Base-by-base conservation (phyloP, 2,329 filamentous ascomycete genomes). In the Chalaropsis ovoidea region DNA sequence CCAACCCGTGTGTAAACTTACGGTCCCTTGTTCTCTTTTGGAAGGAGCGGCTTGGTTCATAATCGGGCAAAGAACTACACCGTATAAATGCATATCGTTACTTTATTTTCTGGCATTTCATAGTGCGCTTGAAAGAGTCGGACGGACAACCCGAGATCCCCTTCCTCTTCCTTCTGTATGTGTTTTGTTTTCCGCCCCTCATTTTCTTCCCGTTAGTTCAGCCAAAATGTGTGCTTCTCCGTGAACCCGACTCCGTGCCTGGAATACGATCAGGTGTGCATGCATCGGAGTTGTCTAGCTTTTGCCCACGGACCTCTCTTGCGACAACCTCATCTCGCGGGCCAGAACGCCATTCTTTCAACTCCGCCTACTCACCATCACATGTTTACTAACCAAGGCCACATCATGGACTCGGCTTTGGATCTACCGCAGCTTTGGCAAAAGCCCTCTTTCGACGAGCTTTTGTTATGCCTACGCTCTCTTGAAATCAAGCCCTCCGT, bases 381-480 rank as follows among this genome's bases (percentile, higher is more conserved):
- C 15, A 10, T 13, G 17, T 39, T 22, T 3, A 27, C 11, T 27
- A 47, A 58, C n/a, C 8, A 1, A 27, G 17, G 13, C 13, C 8
- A 31, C 43, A 64, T 8, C 54, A 65, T 67, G 60, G 61, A 60
- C 17, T 65, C 67, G 17, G 52, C 61, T 7, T 62, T 76, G 67
- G 88, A 93, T 72, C 82, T 96, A 31, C 90, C 91, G n/a, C 89
- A 91, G 72, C 80, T 93, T 68, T 90, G 91, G 81, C 83, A 87
- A 71, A 87, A 84, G 71, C 92, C 92, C 6, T 78, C 84, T 22
- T 86, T 83, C 67, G 76, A 78, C 41, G 79, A 81, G 3, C 80
- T 96, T 58, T 75, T 90, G 62, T 76, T 79, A 31, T 83, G 84
- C 31, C 82, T 96, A n/a, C 76, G 82, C 42, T 77, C 83, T 35